Percentiles rank a stretch among this genome's conserved stretches.
These are phyloP conservation scores for Myotisia sp. DNA, from an alignment of 2,329 filamentous ascomycete species.

Conservation along the genomic window DNA sequence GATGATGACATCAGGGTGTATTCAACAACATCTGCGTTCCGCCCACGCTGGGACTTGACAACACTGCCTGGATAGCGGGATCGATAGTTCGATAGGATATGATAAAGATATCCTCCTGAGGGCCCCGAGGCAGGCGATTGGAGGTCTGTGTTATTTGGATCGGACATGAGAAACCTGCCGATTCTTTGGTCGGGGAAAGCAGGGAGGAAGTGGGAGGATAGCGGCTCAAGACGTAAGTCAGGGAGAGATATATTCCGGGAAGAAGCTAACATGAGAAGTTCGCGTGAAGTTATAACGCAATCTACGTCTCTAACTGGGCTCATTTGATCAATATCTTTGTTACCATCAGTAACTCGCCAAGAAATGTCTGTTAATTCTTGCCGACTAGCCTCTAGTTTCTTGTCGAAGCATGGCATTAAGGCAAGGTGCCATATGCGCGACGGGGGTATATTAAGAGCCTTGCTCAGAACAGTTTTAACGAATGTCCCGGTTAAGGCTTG, in stretches of 20 bases:
- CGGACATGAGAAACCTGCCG: slow-evolving; percentile 59
- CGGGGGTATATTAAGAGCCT: slow-evolving; percentile 54
- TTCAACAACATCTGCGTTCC: slow-evolving; percentile 84
- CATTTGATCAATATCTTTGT: slow-evolving; percentile 25
- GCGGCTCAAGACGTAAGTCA: slow-evolving; percentile 46
- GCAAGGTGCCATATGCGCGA: slow-evolving; percentile 85
- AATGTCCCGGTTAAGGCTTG: slow-evolving; percentile 84
- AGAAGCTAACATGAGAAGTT: slow-evolving; percentile 77
- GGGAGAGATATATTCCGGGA: slow-evolving; percentile 68
- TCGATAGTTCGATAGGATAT: slow-evolving; percentile 64
- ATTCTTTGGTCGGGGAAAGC: slow-evolving; percentile 61
- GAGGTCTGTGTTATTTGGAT: slow-evolving; percentile 17
- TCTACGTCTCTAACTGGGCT: slow-evolving; percentile 68
- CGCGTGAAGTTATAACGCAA: slow-evolving; percentile 93
- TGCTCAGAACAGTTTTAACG: slow-evolving; percentile 71
- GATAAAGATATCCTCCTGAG: slow-evolving; percentile 78
- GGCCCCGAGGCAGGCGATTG: slow-evolving; percentile 51
- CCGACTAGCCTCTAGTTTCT: slow-evolving; percentile 91
- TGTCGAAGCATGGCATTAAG: slow-evolving; percentile 98
- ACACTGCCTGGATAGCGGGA: slow-evolving; percentile 55
- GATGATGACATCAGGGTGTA: slow-evolving; percentile 50
- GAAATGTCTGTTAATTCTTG: slow-evolving; percentile 73
- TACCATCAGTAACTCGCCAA: slow-evolving; percentile 39
- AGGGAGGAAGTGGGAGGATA: slow-evolving; percentile 33
- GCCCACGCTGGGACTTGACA: slow-evolving; percentile 58